These are phyloP conservation scores for Melianthus villosus DNA, from an alignment of 441 rosid species.

Conservation along the genomic window DNA sequence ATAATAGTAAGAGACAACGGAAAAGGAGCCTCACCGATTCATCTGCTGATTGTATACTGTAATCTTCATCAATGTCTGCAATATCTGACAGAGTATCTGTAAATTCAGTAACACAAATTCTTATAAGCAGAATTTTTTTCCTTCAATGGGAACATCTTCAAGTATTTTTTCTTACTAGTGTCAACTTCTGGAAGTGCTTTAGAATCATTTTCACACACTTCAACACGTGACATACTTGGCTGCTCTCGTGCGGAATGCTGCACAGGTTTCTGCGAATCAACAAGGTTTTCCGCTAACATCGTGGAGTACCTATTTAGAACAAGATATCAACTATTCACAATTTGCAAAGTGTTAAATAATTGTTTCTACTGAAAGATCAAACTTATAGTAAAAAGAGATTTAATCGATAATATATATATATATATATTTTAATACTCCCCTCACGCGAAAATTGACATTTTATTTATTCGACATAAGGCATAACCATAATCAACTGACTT, in stretches of 20 bases:
- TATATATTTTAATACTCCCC: too few relatives aligned
- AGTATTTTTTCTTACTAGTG: constrained; percentile 34
- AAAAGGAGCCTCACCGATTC: constrained; percentile 43
- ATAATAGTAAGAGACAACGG: constrained; percentile 7
- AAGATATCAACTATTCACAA: too few relatives aligned
- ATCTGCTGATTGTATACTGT: constrained; percentile 41
- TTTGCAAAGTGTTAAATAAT: too few relatives aligned
- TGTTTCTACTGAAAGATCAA: too few relatives aligned
- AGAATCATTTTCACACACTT: constrained; percentile 17
- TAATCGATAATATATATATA: too few relatives aligned
- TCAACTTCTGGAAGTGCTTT: constrained; percentile 21
- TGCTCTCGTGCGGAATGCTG: constrained; percentile 19
- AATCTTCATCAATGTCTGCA: constrained; percentile 58
- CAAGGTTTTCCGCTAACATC: constrained; percentile 95
- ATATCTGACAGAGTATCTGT: constrained; percentile 30
- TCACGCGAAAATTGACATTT: too few relatives aligned
- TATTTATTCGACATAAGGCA: too few relatives aligned
- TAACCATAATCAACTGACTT: too few relatives aligned
- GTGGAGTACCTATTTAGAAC: constrained; percentile 99
- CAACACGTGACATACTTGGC: constrained; percentile 17
- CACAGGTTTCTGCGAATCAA: constrained; percentile 31
- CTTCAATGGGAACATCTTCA: constrained; percentile 4
- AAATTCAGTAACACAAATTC: constrained; percentile 6
- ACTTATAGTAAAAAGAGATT: too few relatives aligned
- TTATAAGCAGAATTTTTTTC: constrained; percentile 10